Percentiles rank a stretch among this genome's conserved stretches.
These are phyloP conservation scores for Clonostachys byssicola DNA, from an alignment of 2,329 filamentous ascomycete species.

Conservation along the genomic window DNA sequence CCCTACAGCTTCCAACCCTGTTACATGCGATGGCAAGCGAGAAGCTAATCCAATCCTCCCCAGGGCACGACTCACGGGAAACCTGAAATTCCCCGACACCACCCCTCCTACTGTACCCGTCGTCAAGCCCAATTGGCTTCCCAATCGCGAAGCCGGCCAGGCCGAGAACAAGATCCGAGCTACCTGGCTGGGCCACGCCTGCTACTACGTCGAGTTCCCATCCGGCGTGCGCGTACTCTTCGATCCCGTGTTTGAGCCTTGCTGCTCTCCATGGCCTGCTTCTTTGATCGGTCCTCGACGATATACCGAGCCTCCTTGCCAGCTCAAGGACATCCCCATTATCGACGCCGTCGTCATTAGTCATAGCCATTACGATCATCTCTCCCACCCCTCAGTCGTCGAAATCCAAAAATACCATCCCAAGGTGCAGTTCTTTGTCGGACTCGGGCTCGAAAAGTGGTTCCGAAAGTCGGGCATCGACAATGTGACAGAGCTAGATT, in stretches of 20 bases:
- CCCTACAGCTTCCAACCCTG: slow-evolving; percentile 20
- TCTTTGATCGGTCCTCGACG: slow-evolving; percentile 63
- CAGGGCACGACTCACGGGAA: slow-evolving; percentile 33
- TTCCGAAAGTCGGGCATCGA: slow-evolving; percentile 66
- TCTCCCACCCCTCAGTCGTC: slow-evolving; percentile 71
- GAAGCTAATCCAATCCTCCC: neutral
- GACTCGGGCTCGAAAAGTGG: slow-evolving; percentile 79
- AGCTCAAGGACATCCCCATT: slow-evolving; percentile 71
- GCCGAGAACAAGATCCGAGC: slow-evolving; percentile 51
- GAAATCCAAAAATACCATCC: slow-evolving; percentile 70
- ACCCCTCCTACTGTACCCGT: slow-evolving; percentile 63
- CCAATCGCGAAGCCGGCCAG: slow-evolving; percentile 37
- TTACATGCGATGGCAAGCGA: slow-evolving; percentile 16
- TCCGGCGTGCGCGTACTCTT: slow-evolving; percentile 83
- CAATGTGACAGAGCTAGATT: slow-evolving; percentile 86
- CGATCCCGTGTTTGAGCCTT: slow-evolving; percentile 87
- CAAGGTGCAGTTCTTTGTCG: slow-evolving; percentile 82
- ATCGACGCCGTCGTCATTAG: slow-evolving; percentile 78
- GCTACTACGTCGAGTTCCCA: slow-evolving; percentile 89
- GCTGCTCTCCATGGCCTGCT: slow-evolving; percentile 61
- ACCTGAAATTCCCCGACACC: slow-evolving; percentile 56
- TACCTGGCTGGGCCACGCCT: slow-evolving; percentile 94
- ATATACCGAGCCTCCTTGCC: slow-evolving; percentile 73
- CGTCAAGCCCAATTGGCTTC: slow-evolving; percentile 62
- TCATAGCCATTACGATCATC: slow-evolving; percentile 91